These are phyloP conservation scores for Botryosphaeria dothidea DNA, from an alignment of 2,329 filamentous ascomycete genomes.

Conservation along the genomic window DNA sequence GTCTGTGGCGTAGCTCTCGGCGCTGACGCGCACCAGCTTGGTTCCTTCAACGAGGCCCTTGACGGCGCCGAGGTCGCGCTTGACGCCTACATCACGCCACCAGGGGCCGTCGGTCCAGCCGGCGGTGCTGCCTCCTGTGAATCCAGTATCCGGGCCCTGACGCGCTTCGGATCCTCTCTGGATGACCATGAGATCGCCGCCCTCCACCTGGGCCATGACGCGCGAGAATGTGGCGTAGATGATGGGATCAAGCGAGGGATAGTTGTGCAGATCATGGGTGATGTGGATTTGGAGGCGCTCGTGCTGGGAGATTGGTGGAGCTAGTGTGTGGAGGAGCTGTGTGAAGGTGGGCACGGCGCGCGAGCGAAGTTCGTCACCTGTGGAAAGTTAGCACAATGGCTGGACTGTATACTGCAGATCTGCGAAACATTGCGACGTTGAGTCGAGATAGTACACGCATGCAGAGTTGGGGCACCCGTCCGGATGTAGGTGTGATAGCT, in stretches of 20 bases:
- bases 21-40: constrained; percentile 85
- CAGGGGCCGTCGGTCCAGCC: constrained; percentile 95
- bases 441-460: background rate
- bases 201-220: constrained; percentile 99
- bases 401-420: background rate
- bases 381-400: background rate
- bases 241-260: constrained; percentile 89
- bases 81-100: constrained; percentile 75
- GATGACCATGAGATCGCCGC: constrained; percentile 89
- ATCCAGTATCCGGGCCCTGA: constrained; percentile 62
- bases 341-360: constrained; percentile 93
- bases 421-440: too few species aligned
- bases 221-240: constrained; percentile 90
- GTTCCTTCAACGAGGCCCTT: constrained; percentile 82
- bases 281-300: constrained; percentile 97
- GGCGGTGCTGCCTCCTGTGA: constrained; percentile 48
- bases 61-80: constrained; percentile 77
- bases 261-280: constrained; percentile 91
- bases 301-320: constrained; percentile 93
- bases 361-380: constrained; percentile 70
- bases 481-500: background rate
- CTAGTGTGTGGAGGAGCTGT: constrained; percentile 90
- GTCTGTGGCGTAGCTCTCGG: constrained; percentile 83
- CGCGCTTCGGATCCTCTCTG: constrained; percentile 88
- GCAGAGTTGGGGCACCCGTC: background rate